These are phyloP conservation scores for Aspergillus intermedius DNA, from an alignment of 2,329 filamentous ascomycete genomes.

Conservation along the genomic window DNA sequence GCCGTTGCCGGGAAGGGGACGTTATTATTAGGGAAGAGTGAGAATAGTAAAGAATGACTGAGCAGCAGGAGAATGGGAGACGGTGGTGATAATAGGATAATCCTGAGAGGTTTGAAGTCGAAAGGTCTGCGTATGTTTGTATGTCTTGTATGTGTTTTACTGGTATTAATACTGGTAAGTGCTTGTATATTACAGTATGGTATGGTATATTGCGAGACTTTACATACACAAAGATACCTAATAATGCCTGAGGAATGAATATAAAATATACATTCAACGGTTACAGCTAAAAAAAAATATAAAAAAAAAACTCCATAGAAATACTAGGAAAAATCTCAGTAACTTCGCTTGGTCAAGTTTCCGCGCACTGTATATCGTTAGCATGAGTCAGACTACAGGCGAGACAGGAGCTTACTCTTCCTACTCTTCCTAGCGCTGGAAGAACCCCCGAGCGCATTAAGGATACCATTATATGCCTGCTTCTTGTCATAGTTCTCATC, in stretches of 20 bases:
- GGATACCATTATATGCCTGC: slow-evolving; percentile 37
- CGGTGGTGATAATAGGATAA: slow-evolving; percentile 4
- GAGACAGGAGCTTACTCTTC: neutral
- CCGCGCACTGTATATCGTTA: neutral
- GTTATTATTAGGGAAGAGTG: too few species aligned
- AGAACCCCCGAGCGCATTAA: slow-evolving; percentile 19
- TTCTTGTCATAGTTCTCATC: slow-evolving; percentile 43
- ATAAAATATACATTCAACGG: neutral
- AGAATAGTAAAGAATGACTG: neutral
- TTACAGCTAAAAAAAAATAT: neutral
- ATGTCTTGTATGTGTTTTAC: neutral
- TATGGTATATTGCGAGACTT: neutral
- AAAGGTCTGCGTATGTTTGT: neutral
- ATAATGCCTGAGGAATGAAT: neutral
- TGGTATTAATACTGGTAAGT: neutral
- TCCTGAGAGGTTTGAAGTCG: neutral
- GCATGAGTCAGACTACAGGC: neutral
- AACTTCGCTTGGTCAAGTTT: neutral
- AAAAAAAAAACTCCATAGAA: neutral
- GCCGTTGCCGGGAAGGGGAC: too few species aligned
- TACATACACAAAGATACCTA: neutral
- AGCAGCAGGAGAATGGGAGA: slow-evolving; percentile 6
- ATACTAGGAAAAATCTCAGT: neutral
- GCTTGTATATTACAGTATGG: neutral
- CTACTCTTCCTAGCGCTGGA: neutral